Base-by-base conservation (phyloP, 1,139 yeast genomes). In the Candida buenavistaensis region DNA sequence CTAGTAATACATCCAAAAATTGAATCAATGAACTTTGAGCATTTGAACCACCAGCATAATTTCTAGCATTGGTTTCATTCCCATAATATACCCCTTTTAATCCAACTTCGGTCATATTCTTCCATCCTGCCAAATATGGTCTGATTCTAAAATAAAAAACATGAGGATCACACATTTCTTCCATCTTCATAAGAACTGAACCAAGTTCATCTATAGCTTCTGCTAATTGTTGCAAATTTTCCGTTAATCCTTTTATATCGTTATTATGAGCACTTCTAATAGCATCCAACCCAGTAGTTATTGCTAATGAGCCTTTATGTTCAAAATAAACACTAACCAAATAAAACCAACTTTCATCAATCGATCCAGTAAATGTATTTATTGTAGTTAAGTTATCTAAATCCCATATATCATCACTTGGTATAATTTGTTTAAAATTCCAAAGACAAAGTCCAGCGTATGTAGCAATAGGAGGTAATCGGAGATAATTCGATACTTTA, bases 141-240 rank as follows among this genome's bases (percentile, higher is more conserved):
- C 97, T 74, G 36, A 90, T 75, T 45, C 94, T 75, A 62, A 76
- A 85, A 57, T 87, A 90, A 54, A 90, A 90, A 1, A 83, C 81
- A 55, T 88, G 95, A 2, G 97, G 97, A 54, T 89, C 96, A 57
- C 97, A 88, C 85, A 84, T 84, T 47, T 89, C 96, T 54, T 86
- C 90, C 95, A 90, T 86, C 48, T 78, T 74, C 77, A 82, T 78
- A 46, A 90, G 62, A 0, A 85, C 75, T 3, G 82, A 68, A n/a
- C 90, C 94, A 47, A 90, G 65, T 38, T 68, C 65, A 54, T 87
- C 96, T 31, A 90, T 83, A 30, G 75, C 64, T 54, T 84, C 87
- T 1, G 96, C 96, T 39, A 88, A 63, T 28, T 56, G 60, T 51
- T 85, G 87, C 26, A 88, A 63, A 30, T 69, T 58, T 26, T 46